Percentiles rank a stretch among this genome's conserved stretches.
These are phyloP conservation scores for Solanum hybrid DNA, from an alignment of 305 asterid genomes.

Conservation along the genomic window DNA sequence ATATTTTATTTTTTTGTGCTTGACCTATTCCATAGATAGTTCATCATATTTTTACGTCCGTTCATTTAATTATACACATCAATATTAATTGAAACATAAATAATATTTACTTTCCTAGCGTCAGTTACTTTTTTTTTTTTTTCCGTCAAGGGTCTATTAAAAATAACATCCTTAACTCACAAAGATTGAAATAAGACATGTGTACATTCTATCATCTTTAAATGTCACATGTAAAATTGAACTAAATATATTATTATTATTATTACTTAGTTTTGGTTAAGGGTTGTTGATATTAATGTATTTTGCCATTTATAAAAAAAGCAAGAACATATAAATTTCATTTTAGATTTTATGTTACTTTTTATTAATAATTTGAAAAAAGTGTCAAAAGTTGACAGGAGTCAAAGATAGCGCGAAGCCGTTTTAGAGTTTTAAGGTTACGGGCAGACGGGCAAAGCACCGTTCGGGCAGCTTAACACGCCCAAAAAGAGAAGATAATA, in stretches of 20 bases:
- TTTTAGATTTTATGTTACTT: not conserved
- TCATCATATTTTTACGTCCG: too few species aligned
- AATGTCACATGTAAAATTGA: not conserved
- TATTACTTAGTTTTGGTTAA: not conserved
- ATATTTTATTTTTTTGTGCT: not conserved
- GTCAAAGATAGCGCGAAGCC: constrained; percentile 57
- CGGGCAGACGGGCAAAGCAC: constrained; percentile 47
- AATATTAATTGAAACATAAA: not conserved
- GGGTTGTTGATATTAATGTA: not conserved
- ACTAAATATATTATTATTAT: not conserved
- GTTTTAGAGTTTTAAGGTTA: constrained; percentile 28
- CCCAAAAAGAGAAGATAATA: constrained; percentile 40
- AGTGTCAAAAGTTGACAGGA: constrained; percentile 11
- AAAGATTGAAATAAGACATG: not conserved
- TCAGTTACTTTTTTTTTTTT: not conserved
- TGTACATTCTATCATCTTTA: not conserved
- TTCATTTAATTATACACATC: not conserved
- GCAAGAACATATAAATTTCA: not conserved
- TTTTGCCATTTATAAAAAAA: not conserved
- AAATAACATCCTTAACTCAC: not conserved
- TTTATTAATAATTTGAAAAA: not conserved
- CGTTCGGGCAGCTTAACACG: constrained; percentile 60
- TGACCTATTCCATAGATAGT: not conserved
- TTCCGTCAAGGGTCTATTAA: not conserved
- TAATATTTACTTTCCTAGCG: rapidly evolving